These are phyloP conservation scores for Fusarium aywerte DNA, from an alignment of 2,329 filamentous ascomycete genomes.

Conservation along the genomic window DNA sequence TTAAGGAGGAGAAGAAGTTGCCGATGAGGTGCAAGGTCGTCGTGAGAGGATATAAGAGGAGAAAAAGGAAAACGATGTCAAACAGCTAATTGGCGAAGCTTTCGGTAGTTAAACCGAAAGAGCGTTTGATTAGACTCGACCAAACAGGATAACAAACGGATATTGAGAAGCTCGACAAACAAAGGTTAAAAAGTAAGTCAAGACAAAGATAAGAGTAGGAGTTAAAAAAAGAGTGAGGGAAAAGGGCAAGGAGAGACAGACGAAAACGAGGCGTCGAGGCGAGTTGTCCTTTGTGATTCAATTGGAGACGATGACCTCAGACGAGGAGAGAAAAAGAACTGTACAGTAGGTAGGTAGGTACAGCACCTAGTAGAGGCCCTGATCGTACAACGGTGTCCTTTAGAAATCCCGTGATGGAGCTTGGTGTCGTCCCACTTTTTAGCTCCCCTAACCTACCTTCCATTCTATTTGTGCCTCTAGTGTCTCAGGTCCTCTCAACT, in stretches of 20 bases:
- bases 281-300: conserved; percentile 45
- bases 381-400: conserved; percentile 54
- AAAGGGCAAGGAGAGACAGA: conserved; percentile 39
- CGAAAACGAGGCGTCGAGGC: conserved; percentile 32
- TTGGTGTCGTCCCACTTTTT: conserved; percentile 45
- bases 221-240: conserved; percentile 20
- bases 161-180: conserved; percentile 29
- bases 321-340: conserved; percentile 22
- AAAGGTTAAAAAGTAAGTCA: conserved; percentile 14
- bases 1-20: background rate
- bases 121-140: conserved; percentile 18
- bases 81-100: conserved; percentile 23
- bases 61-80: conserved; percentile 5
- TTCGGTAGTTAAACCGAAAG: conserved; percentile 11
- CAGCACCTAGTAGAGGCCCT: background rate
- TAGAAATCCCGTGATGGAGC: conserved; percentile 52
- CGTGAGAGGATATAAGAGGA: conserved; percentile 7
- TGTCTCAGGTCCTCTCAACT: background rate
- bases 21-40: background rate
- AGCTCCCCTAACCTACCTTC: conserved; percentile 26
- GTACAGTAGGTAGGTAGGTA: conserved; percentile 5
- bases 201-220: conserved; percentile 4
- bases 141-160: conserved; percentile 21
- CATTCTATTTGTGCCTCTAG: conserved; percentile 13
- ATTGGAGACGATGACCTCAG: conserved; percentile 50